Conservation (phyloP, 257 asterid genomes). For the Fraxinus quadrangulata region DNA sequence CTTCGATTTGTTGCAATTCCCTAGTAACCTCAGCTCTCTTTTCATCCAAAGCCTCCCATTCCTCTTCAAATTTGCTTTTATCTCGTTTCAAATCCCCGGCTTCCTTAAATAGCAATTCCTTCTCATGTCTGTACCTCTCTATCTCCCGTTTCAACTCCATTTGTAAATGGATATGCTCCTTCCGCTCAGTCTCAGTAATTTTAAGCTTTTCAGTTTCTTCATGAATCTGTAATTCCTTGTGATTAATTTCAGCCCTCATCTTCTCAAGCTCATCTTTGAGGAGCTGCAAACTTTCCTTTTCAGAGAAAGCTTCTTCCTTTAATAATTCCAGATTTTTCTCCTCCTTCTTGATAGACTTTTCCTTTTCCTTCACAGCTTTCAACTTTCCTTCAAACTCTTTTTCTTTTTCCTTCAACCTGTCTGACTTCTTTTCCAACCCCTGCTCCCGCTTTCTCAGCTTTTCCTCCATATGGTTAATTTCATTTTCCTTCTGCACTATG, state of each 20-base stretch:
- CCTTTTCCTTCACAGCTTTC: conserved; percentile 66
- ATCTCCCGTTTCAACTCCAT: conserved; percentile 68
- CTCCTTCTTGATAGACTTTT: conserved; percentile 59
- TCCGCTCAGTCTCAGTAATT: conserved; percentile 55
- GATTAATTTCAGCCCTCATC: conserved; percentile 55
- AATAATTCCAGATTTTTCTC: conserved; percentile 46
- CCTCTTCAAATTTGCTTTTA: conserved; percentile 70
- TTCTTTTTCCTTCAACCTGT: conserved; percentile 75
- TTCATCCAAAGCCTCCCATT: conserved; percentile 82
- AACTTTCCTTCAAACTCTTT: conserved; percentile 53
- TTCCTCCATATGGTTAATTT: conserved; percentile 64
- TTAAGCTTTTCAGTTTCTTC: conserved; percentile 56
- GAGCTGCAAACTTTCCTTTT: conserved; percentile 48
- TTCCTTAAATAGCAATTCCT: conserved; percentile 57
- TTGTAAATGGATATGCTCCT: conserved; percentile 52
- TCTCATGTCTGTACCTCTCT: conserved; percentile 55
- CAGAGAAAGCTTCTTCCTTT: conserved; percentile 49
- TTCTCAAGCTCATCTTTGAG: conserved; percentile 57
- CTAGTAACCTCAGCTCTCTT: conserved; percentile 53
- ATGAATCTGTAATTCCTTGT: conserved; percentile 45
- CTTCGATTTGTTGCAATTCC: conserved; percentile 47
- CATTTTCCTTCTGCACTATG: conserved; percentile 55
- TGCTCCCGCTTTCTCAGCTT: conserved; percentile 65
- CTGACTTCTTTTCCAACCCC: conserved; percentile 58
- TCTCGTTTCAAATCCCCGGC: conserved; percentile 65